Percentiles rank a stretch among this genome's conserved stretches.
Evolutionary conservation across 2,329 filamentous ascomycete genomes (phyloP).

Genomic region (Didymella exigua): DNA sequence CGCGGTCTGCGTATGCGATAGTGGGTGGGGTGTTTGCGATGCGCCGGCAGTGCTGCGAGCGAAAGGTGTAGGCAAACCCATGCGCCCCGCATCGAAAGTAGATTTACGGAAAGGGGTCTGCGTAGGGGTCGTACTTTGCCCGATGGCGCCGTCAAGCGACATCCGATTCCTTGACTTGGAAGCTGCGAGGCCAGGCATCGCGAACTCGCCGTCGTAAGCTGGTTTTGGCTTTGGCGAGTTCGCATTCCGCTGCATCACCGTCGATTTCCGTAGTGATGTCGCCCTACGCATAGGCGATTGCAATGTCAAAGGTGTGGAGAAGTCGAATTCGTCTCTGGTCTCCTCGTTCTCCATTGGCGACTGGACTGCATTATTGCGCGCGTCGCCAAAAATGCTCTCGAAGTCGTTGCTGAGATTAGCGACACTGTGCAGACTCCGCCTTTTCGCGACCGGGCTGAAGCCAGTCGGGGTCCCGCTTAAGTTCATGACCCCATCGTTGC

Average conservation of each 20-base stretch:
- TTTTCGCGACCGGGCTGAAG: slow-evolving; percentile 87
- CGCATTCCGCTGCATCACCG: slow-evolving; percentile 78
- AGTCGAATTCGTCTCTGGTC: slow-evolving; percentile 39
- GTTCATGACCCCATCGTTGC: slow-evolving; percentile 88
- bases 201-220: slow-evolving; percentile 55
- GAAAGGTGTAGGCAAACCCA: slow-evolving; percentile 30
- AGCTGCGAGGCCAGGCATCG: slow-evolving; percentile 59
- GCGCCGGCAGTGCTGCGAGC: slow-evolving; percentile 29
- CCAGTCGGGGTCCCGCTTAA: slow-evolving; percentile 73
- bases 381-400: slow-evolving; percentile 74
- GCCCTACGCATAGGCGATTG: slow-evolving; percentile 53
- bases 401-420: slow-evolving; percentile 67
- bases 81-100: slow-evolving; percentile 38
- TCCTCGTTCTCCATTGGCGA: slow-evolving; percentile 31
- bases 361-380: slow-evolving; percentile 18
- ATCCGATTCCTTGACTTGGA: slow-evolving; percentile 70
- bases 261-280: slow-evolving; percentile 82
- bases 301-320: slow-evolving; percentile 44
- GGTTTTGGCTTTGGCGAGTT: slow-evolving; percentile 47
- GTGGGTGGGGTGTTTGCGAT: slow-evolving; percentile 67
- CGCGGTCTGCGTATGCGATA: slow-evolving; percentile 84
- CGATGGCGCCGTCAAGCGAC: slow-evolving; percentile 78
- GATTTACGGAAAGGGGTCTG: slow-evolving; percentile 60
- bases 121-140: slow-evolving; percentile 68
- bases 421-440: slow-evolving; percentile 82